A percentile compares a stretch with the other conserved stretches of the same genome.
These are phyloP conservation scores for Fomitopsis betulina DNA, from an alignment of 1,284 basidiomycete genomes.

Conservation along the genomic window DNA sequence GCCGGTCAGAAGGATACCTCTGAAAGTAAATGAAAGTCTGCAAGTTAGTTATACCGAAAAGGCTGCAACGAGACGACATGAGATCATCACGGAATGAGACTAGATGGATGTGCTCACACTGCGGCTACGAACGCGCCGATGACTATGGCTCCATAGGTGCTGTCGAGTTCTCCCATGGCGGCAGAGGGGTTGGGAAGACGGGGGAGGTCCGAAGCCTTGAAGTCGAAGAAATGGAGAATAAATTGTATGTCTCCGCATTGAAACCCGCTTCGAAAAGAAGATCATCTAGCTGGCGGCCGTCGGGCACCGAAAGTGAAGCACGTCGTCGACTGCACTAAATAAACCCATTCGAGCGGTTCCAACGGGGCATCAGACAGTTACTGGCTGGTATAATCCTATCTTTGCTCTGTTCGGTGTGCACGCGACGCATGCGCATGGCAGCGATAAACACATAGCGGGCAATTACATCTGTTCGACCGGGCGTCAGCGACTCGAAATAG, in stretches of 20 bases:
- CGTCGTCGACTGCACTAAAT: no score
- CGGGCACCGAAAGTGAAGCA: not conserved
- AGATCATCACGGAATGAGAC: not conserved
- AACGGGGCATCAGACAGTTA: no score
- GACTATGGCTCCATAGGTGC: constrained; percentile 21
- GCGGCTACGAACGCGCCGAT: constrained; percentile 20
- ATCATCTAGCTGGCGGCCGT: not conserved
- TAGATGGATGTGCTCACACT: constrained; percentile 10
- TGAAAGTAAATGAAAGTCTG: constrained; percentile 38
- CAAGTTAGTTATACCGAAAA: constrained; percentile 36
- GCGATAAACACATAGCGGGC: no score
- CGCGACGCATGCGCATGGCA: no score
- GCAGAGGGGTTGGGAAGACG: not conserved
- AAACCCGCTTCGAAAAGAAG: not conserved
- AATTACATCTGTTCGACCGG: no score
- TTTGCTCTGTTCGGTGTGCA: no score
- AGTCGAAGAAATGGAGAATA: not conserved
- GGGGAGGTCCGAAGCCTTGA: no score
- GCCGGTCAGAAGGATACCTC: constrained; percentile 32
- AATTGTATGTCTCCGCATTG: not conserved
- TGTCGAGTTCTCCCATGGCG: constrained; percentile 14
- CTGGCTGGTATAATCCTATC: no score
- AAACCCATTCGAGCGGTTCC: no score
- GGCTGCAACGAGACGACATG: constrained; percentile 18
- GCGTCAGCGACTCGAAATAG: no score